These are phyloP conservation scores for Euptelea pleiosperma DNA, from an alignment of 164 flowering plant species.

Conservation along the genomic window DNA sequence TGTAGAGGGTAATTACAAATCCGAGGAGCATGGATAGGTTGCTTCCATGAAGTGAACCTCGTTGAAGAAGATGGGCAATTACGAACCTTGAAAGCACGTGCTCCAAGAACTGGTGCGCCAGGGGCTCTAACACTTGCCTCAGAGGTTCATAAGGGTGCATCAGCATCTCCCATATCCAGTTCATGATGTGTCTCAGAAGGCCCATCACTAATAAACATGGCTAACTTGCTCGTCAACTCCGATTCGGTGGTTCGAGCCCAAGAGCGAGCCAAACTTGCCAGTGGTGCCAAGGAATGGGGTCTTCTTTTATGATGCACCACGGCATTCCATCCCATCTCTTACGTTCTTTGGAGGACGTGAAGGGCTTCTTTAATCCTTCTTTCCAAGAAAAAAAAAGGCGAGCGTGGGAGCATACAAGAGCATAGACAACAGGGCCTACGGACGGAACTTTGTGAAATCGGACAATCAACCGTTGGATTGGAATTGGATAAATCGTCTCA, in stretches of 20 bases:
- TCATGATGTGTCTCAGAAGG: background rate
- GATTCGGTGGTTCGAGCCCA: slow-evolving; percentile 1
- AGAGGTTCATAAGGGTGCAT: slow-evolving; percentile 11
- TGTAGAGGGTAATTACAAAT: no score
- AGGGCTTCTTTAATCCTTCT: slow-evolving; percentile 25
- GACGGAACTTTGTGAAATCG: slow-evolving; percentile 26
- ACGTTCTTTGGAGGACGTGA: slow-evolving; percentile 20
- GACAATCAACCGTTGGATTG: slow-evolving; percentile 28
- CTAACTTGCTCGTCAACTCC: background rate
- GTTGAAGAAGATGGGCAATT: slow-evolving; percentile 18
- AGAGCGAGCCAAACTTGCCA: slow-evolving; percentile 19
- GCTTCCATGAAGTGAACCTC: slow-evolving; percentile 23
- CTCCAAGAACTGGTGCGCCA: slow-evolving; percentile 28
- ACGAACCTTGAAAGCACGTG: slow-evolving; percentile 15
- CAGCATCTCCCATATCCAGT: background rate
- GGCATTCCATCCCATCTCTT: slow-evolving; percentile 14
- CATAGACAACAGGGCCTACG: slow-evolving; percentile 33
- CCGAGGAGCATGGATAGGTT: no score
- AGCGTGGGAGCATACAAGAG: slow-evolving; percentile 23
- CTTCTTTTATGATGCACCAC: slow-evolving; percentile 20
- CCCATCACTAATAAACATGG: slow-evolving; percentile 17
- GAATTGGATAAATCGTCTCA: slow-evolving; percentile 33
- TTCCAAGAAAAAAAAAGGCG: slow-evolving; percentile 26
- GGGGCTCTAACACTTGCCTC: slow-evolving; percentile 19
- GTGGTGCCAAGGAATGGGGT: slow-evolving; percentile 22